Base-by-base conservation (phyloP, 805 yeast species). In the Lachancea waltii region DNA sequence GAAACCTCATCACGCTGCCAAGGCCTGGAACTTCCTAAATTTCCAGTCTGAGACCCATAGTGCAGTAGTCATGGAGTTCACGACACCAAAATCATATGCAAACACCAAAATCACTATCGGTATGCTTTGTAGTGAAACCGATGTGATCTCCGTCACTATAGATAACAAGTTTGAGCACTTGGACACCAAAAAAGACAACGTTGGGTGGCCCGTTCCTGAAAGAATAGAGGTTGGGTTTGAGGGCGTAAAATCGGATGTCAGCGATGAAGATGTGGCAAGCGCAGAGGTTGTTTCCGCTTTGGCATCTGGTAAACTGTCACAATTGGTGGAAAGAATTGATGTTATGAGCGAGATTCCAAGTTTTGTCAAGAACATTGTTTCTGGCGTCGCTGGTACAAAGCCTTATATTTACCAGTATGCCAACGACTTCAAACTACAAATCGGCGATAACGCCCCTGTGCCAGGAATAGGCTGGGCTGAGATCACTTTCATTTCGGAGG, bases 1-100 rank as follows among this genome's bases (percentile, higher is more conserved):
- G 97, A 92, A 92, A 64, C 98, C 98, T 7, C 97, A 92, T 63
- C 98, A 92, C 64, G 96, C 97, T 24, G 98, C 98, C 40, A 85
- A 95, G 44, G 66, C 86, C 16, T 92, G 98, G 98, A 92, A 90
- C 65, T 92, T 92, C 60, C 64, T 85, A 45, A 82, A 85, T 64
- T 90, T 84, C 72, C 95, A 85, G 58, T 81, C 92, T 14, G 72
- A 77, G 36, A 67, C 77, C 27, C 69, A 73, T 50, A 70, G 90
- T 24, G 95, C 85, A 8, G 79, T 87, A 13, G 73, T 84, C 48
- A 92, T 92, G 96, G 97, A 92, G 63, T 92, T 85, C 68, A 83
- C 89, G 31, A 92, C 98, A 7, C 98, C 98, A 20, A 78, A 68
- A 41, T 80, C 95, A 1, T 92, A 92, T 62, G 95, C 84, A 37